Evolutionary conservation across 164 flowering plant genomes (phyloP).

Genomic region (Santalum album): DNA sequence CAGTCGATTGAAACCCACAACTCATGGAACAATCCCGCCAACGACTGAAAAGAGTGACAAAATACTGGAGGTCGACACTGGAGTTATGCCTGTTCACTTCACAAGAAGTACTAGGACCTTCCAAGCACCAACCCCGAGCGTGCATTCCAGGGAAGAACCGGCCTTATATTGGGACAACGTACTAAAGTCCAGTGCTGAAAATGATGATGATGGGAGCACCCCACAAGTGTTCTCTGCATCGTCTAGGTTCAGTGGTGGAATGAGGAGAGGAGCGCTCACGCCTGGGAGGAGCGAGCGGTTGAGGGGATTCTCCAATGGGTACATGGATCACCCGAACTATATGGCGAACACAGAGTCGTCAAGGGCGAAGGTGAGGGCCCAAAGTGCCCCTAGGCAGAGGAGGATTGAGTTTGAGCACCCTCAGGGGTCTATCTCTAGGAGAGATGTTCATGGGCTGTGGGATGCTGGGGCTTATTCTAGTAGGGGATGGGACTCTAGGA

Average conservation of each 20-base stretch:
- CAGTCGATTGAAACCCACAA: slow-evolving; percentile 40
- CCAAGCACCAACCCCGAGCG: slow-evolving; percentile 14
- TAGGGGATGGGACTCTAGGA: slow-evolving; percentile 11
- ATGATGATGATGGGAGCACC: slow-evolving; percentile 38
- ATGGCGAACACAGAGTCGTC: slow-evolving; percentile 84
- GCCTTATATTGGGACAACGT: slow-evolving; percentile 26
- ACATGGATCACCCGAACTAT: slow-evolving; percentile 56
- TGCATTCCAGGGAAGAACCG: slow-evolving; percentile 30
- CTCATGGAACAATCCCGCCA: slow-evolving; percentile 17
- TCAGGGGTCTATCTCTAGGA: slow-evolving; percentile 14
- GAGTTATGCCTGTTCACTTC: slow-evolving; percentile 8
- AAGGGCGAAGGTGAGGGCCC: slow-evolving; percentile 66
- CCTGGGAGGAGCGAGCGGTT: slow-evolving; percentile 55
- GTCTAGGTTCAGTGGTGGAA: slow-evolving; percentile 36
- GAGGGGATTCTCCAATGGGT: slow-evolving; percentile 33
- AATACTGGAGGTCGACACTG: slow-evolving; percentile 74
- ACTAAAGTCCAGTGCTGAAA: slow-evolving; percentile 17
- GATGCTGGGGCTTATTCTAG: slow-evolving; percentile 17
- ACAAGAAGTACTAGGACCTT: too few species aligned
- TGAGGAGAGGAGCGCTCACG: slow-evolving; percentile 37
- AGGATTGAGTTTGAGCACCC: slow-evolving; percentile 35
- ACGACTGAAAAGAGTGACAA: slow-evolving; percentile 57
- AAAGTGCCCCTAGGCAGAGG: slow-evolving; percentile 81
- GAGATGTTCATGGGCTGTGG: slow-evolving; percentile 23
- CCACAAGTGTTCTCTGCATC: slow-evolving; percentile 44